Evolutionary conservation across 179 eudicot species (phyloP).

Genomic region (Dionaea muscipula): DNA sequence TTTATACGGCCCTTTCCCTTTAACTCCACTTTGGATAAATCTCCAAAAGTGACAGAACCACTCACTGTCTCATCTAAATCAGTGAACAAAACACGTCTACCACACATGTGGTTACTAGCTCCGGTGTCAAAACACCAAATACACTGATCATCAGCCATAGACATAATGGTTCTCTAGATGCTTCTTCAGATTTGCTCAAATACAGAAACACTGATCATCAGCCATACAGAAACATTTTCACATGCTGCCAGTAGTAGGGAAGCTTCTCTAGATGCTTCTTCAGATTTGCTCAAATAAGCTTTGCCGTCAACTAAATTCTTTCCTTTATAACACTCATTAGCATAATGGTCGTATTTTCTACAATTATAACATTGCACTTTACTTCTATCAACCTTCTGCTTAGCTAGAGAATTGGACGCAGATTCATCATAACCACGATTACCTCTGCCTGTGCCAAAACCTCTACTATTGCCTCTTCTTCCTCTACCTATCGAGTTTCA

Average conservation of each 20-base stretch:
- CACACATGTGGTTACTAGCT: constrained; percentile 13
- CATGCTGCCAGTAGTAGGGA: too few species aligned
- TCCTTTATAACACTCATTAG: too few species aligned
- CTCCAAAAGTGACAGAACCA: too few species aligned
- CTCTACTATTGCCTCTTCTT: not conserved
- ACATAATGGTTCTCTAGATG: constrained; percentile 3
- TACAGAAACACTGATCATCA: too few species aligned
- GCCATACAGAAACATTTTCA: too few species aligned
- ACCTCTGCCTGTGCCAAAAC: constrained; percentile 1
- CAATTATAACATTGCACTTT: not conserved
- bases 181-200: not conserved
- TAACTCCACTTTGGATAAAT: constrained; percentile 3
- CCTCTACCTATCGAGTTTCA: not conserved
- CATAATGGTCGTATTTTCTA: too few species aligned
- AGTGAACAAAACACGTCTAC: not conserved
- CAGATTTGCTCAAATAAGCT: too few species aligned
- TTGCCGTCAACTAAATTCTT: too few species aligned
- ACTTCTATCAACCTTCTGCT: not conserved
- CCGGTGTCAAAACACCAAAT: constrained; percentile 18
- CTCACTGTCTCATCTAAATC: not conserved
- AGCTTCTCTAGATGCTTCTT: too few species aligned
- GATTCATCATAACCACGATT: not conserved
- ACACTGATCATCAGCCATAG: not conserved
- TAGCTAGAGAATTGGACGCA: too few species aligned
- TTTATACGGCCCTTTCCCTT: constrained; percentile 8